Evolutionary conservation across 2,329 filamentous ascomycete genomes (phyloP).

Genomic region (Aspergillus neoniger): DNA sequence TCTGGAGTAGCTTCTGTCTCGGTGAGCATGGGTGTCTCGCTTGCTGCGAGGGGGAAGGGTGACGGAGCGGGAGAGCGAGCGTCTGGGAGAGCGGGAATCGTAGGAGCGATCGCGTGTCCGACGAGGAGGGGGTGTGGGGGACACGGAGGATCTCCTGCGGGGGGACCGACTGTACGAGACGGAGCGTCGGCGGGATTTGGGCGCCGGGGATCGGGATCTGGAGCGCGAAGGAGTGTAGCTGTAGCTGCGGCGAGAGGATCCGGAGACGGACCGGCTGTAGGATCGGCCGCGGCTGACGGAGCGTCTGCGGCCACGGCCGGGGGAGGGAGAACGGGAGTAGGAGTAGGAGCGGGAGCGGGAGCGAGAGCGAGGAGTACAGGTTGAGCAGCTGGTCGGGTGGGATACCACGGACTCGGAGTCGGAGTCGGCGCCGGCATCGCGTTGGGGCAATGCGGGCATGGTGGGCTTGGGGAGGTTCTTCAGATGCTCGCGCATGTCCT

Average conservation of each 20-base stretch:
- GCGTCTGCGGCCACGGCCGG: conserved; percentile 29
- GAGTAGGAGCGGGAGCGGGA: conserved; percentile 43
- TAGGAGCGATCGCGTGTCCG: conserved; percentile 30
- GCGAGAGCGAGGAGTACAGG: conserved; percentile 39
- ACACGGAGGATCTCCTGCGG: conserved; percentile 24
- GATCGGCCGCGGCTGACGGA: conserved; percentile 31
- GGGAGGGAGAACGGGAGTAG: conserved; percentile 40
- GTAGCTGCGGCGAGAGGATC: conserved; percentile 34
- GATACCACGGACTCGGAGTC: conserved; percentile 64
- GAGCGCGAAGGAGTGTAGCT: conserved; percentile 41
- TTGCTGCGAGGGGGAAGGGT: conserved; percentile 30
- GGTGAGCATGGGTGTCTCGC: conserved; percentile 21
- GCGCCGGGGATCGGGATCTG: conserved; percentile 38
- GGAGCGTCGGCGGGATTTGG: conserved; percentile 33
- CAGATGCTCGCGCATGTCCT: conserved; percentile 89
- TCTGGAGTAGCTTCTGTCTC: conserved; percentile 34
- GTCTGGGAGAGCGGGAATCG: conserved; percentile 29
- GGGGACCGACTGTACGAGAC: conserved; percentile 38
- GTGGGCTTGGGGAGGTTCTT: conserved; percentile 87
- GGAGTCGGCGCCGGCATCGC: conserved; percentile 62
- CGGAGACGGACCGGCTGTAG: conserved; percentile 35
- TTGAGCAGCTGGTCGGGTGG: conserved; percentile 37
- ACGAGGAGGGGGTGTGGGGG: conserved; percentile 30
- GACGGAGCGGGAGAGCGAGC: conserved; percentile 37
- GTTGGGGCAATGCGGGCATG: conserved; percentile 65